Base-by-base conservation (phyloP, 192 early-diverging fungal species). In the Coemansia sp. region DNA sequence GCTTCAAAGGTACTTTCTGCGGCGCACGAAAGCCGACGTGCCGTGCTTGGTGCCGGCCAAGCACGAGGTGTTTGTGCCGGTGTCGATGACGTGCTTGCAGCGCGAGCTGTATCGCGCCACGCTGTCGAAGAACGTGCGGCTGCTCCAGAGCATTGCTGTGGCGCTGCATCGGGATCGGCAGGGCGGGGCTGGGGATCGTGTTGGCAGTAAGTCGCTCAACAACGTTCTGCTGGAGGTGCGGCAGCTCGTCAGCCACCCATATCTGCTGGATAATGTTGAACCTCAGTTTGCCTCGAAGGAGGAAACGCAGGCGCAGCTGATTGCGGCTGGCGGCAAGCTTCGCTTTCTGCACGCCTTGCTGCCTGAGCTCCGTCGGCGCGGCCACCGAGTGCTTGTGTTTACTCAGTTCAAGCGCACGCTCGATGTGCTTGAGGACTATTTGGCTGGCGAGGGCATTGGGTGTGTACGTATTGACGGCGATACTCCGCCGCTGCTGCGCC, bases 211-310 rank as follows among this genome's bases (percentile, higher is more conserved):
- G 35, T 90, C 88, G 59, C 79, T 96, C 66, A 74, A 90, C 43
- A 99, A 99, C 74, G 89, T 98, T 24, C 90, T 91, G 45, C 94
- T 96, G 89, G 94, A 98, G 79, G 83, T 99, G 37, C 95, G 95
- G 70, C 95, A 95, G 66, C 92, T 92, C 9, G 86, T 90, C 58
- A 98, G 98, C 69, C 95, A 99, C 65, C 95, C 97, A 2, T 98
- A 90, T 65, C 71, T 96, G 31, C 86, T 95, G 46, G 83, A 82
- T 2, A 82, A 85, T 28, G 88, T 90, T 2, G 92, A 93, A 79
- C 74, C 77, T 3, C 31, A 63, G 4, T 85, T 85, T 16, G 67
- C 63, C 1, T 65, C 66, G 31, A 68, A 83, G 2, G 86, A 89
- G 14, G 93, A 97, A 36, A 86, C 87, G 63, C 81, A 94, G 26